phyloP scores from a whole-genome alignment of 1,284 basidiomycete species.

The Trametes hirsuta region DNA sequence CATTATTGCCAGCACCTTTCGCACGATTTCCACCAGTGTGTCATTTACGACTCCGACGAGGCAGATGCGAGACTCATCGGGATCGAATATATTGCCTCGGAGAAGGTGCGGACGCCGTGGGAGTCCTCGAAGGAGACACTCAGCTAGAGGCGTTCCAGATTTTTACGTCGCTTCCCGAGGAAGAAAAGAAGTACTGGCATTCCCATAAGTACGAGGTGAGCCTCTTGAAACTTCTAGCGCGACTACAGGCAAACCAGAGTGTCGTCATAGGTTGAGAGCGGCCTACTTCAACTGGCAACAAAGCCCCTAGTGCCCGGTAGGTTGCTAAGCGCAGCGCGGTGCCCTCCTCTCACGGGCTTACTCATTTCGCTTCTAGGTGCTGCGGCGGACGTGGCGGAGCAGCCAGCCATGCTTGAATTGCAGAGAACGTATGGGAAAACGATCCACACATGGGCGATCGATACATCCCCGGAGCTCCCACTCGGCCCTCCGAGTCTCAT shows the following conservation, averaged over 20 bases:
- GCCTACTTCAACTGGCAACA: constrained; percentile 47
- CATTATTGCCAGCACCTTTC: constrained; percentile 46
- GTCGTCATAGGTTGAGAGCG: constrained; percentile 45
- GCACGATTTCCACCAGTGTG: constrained; percentile 37
- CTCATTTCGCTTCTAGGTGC: constrained; percentile 26
- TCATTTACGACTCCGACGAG: constrained; percentile 50
- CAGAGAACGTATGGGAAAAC: constrained; percentile 57
- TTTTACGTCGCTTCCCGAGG: constrained; percentile 44
- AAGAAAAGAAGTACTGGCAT: constrained; percentile 57
- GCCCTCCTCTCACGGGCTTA: background rate
- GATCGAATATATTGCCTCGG: constrained; percentile 55
- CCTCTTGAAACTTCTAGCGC: background rate
- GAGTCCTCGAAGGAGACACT: background rate
- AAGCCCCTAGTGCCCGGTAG: constrained; percentile 45
- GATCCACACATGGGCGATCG: constrained; percentile 51
- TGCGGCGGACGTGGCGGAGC: constrained; percentile 44
- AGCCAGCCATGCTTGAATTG: constrained; percentile 50
- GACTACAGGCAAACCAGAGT: background rate
- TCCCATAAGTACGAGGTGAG: constrained; percentile 40
- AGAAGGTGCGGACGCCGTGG: constrained; percentile 32
- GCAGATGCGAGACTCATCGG: constrained; percentile 52
- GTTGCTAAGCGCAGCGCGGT: background rate
- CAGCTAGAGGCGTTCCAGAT: constrained; percentile 24
- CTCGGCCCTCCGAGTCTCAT: constrained; percentile 52
- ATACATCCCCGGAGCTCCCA: constrained; percentile 48